Percentiles rank a stretch among this genome's conserved stretches.
These are phyloP conservation scores for Malassezia yamatoensis DNA, from an alignment of 1,284 basidiomycete species.

Conservation along the genomic window DNA sequence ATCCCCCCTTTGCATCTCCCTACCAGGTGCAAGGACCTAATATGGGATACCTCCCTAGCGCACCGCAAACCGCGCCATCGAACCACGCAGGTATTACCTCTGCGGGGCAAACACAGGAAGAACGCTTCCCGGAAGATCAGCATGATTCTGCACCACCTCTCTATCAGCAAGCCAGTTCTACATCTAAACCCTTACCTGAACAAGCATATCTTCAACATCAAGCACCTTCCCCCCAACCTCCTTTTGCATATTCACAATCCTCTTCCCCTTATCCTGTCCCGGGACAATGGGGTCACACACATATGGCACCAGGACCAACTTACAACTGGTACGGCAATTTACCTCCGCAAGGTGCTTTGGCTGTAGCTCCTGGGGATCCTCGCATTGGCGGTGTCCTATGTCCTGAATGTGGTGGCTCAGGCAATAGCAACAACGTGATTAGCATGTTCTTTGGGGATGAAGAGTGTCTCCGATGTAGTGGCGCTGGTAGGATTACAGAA, in stretches of 20 bases:
- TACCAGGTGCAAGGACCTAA: too few relatives aligned
- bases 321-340: slow-evolving; percentile 4
- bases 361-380: slow-evolving; percentile 23
- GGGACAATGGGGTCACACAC: background rate
- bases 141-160: slow-evolving; percentile 10
- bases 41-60: too few relatives aligned
- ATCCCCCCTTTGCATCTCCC: too few relatives aligned
- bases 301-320: background rate
- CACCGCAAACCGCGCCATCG: background rate
- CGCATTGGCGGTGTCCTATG: slow-evolving; percentile 25
- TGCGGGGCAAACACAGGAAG: background rate
- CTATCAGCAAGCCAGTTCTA: background rate
- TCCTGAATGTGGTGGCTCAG: slow-evolving; percentile 19
- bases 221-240: background rate
- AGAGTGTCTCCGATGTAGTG: slow-evolving; percentile 15
- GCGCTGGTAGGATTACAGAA: slow-evolving; percentile 7
- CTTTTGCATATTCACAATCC: background rate
- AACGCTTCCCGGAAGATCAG: slow-evolving; percentile 7
- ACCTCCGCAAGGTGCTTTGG: slow-evolving; percentile 19
- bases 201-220: slow-evolving; percentile 2
- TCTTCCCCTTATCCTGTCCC: background rate
- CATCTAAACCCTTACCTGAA: slow-evolving; percentile 3
- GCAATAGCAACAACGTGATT: background rate
- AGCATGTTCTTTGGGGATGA: slow-evolving; percentile 4
- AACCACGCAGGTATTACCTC: background rate